phyloP scores from a whole-genome alignment of 176 grass and related monocot species.

The Oryza meyeriana region DNA sequence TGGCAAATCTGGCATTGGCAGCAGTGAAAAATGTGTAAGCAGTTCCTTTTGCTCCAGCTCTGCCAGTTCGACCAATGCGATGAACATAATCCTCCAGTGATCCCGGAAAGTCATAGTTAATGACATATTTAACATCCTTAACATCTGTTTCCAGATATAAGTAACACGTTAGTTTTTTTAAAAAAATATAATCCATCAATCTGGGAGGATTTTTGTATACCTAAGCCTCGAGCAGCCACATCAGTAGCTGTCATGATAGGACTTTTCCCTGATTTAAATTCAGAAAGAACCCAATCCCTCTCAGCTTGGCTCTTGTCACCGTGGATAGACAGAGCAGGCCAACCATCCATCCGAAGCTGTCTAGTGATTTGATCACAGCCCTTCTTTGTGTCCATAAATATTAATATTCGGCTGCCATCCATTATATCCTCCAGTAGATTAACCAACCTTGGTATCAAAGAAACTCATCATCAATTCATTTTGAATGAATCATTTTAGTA shows the following conservation, averaged over 20 bases:
- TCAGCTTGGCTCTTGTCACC: conserved; percentile 98
- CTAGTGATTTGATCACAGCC: conserved; percentile 92
- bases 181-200: neutral
- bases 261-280: conserved; percentile 96
- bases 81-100: conserved; percentile 98
- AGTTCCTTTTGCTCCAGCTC: conserved; percentile 90
- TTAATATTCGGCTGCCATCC: conserved; percentile 95
- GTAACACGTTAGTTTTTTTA: neutral
- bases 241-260: conserved; percentile 99
- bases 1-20: conserved; percentile 88
- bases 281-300: conserved; percentile 97
- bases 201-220: conserved; percentile 34
- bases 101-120: conserved; percentile 96
- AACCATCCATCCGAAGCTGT: conserved; percentile 91
- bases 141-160: conserved; percentile 59
- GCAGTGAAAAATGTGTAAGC: conserved; percentile 94
- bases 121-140: conserved; percentile 97
- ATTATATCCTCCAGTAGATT: conserved; percentile 97
- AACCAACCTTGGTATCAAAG: conserved; percentile 65
- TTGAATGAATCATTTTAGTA: neutral
- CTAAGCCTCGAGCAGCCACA: conserved; percentile 92
- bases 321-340: conserved; percentile 96
- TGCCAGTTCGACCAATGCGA: conserved; percentile 85
- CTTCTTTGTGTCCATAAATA: conserved; percentile 99
- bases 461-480: neutral